Evolutionary conservation across 441 rosid species (phyloP).

Genomic region (Corymbia calophylla): DNA sequence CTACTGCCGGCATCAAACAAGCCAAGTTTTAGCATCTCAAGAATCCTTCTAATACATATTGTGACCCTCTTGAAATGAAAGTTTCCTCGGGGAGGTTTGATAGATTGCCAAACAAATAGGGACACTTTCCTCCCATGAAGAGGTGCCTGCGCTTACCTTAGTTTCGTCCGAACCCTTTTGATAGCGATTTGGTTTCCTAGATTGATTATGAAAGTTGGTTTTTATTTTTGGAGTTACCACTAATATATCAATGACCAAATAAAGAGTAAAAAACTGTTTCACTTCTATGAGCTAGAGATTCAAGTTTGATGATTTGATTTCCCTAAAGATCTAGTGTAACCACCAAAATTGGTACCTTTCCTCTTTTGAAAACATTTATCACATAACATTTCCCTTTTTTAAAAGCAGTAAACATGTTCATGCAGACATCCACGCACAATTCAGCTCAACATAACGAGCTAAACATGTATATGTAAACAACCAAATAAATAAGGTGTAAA

Average conservation of each 20-base stretch:
- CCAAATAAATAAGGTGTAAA: not conserved
- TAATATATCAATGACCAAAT: not conserved
- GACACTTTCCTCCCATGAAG: not conserved
- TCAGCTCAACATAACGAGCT: not conserved
- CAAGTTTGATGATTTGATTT: rapidly evolving
- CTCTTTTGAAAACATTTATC: not conserved
- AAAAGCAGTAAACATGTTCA: not conserved
- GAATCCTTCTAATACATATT: slow-evolving; percentile 30
- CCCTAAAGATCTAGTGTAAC: not conserved
- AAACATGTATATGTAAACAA: not conserved
- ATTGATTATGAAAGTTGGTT: not conserved
- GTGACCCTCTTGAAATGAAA: not conserved
- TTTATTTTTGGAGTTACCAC: not conserved
- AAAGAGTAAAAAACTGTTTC: not conserved
- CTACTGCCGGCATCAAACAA: slow-evolving; percentile 77
- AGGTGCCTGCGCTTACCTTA: not conserved
- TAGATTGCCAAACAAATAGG: not conserved
- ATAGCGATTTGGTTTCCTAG: not conserved
- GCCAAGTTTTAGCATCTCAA: slow-evolving; percentile 66
- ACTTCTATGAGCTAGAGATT: not conserved
- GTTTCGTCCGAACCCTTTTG: not conserved
- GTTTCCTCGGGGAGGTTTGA: not conserved
- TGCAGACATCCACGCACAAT: not conserved
- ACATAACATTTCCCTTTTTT: not conserved
- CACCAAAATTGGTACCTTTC: not conserved